phyloP scores from a whole-genome alignment of 805 yeast genomes.

The Suhomyces faveliae region DNA sequence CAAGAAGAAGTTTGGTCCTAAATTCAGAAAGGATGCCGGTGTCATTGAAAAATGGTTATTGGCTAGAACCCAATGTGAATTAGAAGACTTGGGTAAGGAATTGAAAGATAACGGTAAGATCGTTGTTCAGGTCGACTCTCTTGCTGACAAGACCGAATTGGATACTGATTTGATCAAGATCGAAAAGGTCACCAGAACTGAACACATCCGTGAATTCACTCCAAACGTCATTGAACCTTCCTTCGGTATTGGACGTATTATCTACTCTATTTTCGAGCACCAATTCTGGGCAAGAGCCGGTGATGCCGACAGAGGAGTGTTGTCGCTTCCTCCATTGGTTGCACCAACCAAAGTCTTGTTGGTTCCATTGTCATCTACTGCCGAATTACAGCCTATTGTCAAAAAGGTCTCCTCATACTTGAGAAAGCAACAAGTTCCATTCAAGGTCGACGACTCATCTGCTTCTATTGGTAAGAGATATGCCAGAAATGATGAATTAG shows the following conservation, averaged over 20 bases:
- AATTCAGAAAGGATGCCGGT: constrained; percentile 96
- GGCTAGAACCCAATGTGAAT: constrained; percentile 78
- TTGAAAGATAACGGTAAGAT: constrained; percentile 62
- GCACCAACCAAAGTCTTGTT: constrained; percentile 97
- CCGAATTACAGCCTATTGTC: constrained; percentile 73
- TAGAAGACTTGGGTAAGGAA: constrained; percentile 72
- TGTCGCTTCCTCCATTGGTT: constrained; percentile 90
- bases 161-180: constrained; percentile 72
- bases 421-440: constrained; percentile 81
- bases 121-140: constrained; percentile 63
- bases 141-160: constrained; percentile 64
- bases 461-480: constrained; percentile 98
- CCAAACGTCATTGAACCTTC: constrained; percentile 99
- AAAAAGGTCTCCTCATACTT: constrained; percentile 66
- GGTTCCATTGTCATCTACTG: constrained; percentile 88
- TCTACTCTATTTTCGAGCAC: constrained; percentile 92
- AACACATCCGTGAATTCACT: constrained; percentile 90
- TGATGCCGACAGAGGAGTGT: constrained; percentile 76
- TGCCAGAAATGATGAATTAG: constrained; percentile 97
- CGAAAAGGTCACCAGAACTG: constrained; percentile 74
- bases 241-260: constrained; percentile 96
- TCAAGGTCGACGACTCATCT: constrained; percentile 94
- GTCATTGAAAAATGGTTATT: constrained; percentile 78
- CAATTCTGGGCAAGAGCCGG: constrained; percentile 93
- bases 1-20: constrained; percentile 96